Base-by-base conservation (phyloP, 2,329 filamentous ascomycete species). In the Salinomyces thailandicus region DNA sequence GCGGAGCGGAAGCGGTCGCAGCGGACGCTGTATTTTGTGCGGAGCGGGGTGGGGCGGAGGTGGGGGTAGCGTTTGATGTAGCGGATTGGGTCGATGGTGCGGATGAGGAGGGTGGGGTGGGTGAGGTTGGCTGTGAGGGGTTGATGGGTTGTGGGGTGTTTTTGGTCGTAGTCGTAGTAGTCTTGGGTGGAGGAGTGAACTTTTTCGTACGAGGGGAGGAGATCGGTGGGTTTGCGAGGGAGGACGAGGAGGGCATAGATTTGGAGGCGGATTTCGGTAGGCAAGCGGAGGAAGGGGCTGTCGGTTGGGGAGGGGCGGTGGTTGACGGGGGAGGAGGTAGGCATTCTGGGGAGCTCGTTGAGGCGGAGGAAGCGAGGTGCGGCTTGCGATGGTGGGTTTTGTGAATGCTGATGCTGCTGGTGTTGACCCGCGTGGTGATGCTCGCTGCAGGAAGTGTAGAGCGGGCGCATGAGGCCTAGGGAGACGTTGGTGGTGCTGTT, bases 211-310 rank as follows among this genome's bases (percentile, higher is more conserved):
- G 53, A 53, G 2, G 53, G 53, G 4, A 55, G 58, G 7, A 57
- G 47, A 36, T 57, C 39, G 36, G 41, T 45, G 4, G 41, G 18
- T 28, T 42, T 36, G 22, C 43, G 46, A 5, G 60, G 60, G 6
- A 65, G 63, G 7, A 62, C 47, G 14, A 69, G 55, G 3, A 68
- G 56, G 41, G 45, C 58, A 55, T 68, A 69, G 37, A 69, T 67
- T 37, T 64, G 60, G 4, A 69, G 55, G 5, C 66, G 55, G 29
- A 69, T 59, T 45, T 69, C 66, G 4, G 61, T 49, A 2, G 66
- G 66, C 4, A 69, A 51, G 5, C 59, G 58, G n/a, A 67, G 52
- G 22, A 68, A 58, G 5, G 41, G 41, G 27, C 37, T 39, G 5
- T 17, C 24, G 16, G 18, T 4, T 12, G 26, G 15, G 9, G 19